These are phyloP conservation scores for Tetrahymena thermophila DNA, from an alignment of 73 alveolate species.

Conservation along the genomic window DNA sequence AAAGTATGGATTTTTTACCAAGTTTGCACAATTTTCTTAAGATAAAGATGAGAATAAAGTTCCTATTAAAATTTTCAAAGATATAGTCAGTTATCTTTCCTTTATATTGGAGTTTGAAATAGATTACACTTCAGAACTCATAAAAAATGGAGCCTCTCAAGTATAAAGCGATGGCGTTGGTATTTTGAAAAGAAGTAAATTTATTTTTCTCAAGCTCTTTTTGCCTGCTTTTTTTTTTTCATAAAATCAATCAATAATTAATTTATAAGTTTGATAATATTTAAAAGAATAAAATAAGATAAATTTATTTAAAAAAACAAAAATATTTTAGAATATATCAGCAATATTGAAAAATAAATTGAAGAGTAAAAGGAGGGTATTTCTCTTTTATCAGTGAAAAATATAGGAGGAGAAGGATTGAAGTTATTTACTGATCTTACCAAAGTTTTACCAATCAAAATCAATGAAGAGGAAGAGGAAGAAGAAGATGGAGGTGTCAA, in stretches of 20 bases:
- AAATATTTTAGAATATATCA: background rate
- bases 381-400: background rate
- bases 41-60: background rate
- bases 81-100: conserved; percentile 19
- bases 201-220: background rate
- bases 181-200: background rate
- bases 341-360: background rate
- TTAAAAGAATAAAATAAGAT: no score
- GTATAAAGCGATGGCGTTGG: background rate
- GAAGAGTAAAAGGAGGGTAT: background rate
- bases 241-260: no score
- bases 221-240: background rate
- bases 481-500: background rate
- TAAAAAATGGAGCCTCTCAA: background rate
- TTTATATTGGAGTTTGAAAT: conserved; percentile 27
- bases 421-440: background rate
- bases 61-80: background rate
- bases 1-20: conserved; percentile 26
- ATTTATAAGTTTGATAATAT: no score
- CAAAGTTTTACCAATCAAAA: background rate
- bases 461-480: background rate
- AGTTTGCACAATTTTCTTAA: background rate
- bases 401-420: background rate
- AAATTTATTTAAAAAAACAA: background rate
- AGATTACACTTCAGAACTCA: conserved; percentile 22